Base-by-base conservation (phyloP, 306 rosid genomes). In the Purshia tridentata region DNA sequence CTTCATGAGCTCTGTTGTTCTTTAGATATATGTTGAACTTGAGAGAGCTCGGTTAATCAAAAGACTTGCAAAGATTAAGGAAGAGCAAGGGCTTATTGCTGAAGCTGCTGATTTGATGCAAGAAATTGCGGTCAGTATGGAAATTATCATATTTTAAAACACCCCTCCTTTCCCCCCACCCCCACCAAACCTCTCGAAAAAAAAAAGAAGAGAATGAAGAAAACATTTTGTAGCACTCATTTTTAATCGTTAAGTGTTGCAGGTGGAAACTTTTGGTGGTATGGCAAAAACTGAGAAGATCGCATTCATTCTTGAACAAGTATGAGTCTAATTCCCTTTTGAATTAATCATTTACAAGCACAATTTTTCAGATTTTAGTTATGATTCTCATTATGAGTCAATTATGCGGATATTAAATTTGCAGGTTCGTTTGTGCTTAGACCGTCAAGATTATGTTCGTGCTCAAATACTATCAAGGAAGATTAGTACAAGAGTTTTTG, bases 21-120 rank as follows among this genome's bases (percentile, higher is more conserved):
- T 16, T 18, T 80, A 93, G 97, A 93, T 93, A 76, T 93, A 88
- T n/a, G 97, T 90, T 72, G 98, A 88, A 71, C 87, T 87, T 52
- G 92, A 90, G 88, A 89, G 97, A 81, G 96, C 96, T 18, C 76
- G 98, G 42, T 74, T 93, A 83, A 81, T 89, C 37, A 89, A 91
- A 85, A 88, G 84, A 81, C 93, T 93, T 79, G 97, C 98, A 37
- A 93, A 89, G 84, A 88, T 93, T 59, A 93, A 91, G 91, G 97
- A 93, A 80, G 90, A 68, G 48, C 98, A 93, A 63, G 97, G 98
- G 59, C 92, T 67, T 68, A 86, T 93, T 79, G 92, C 94, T 6
- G 97, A 93, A 87, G 98, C 96, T 74, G 98, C 96, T 68, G 98
- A 93, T 83, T 85, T 93, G 88, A 93, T 93, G 97, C 98, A 91